Base-by-base conservation (phyloP, 2,329 filamentous ascomycete genomes). In the Hymenoscyphus repandus region DNA sequence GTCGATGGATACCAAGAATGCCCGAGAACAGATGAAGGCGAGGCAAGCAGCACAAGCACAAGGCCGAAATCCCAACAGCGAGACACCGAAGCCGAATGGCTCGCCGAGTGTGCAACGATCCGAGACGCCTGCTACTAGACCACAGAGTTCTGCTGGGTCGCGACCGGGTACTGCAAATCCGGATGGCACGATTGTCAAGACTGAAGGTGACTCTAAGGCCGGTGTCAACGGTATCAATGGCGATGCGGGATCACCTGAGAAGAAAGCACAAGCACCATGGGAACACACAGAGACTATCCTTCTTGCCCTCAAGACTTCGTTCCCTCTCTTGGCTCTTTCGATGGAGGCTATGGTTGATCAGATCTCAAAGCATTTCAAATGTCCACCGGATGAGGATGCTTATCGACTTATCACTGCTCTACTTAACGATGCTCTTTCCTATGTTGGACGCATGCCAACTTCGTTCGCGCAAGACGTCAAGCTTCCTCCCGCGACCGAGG, bases 301-400 rank as follows among this genome's bases (percentile, higher is more conserved):
- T 78, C 88, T 90, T 32, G 88, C 90, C 30, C 82, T 99, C 48
- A 97, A 99, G 76, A 97, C 93, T 6, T 91, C 92, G 0, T 99
- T 97, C 75, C 93, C 93, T 20, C 78, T 99, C 15, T 79, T 99
- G 61, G 93, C 95, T 9, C 74, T 97, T 39, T 96, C 92, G 0
- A 97, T 99, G 93, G 93, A 99, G 72, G 96, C 92, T 0, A 99
- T 97, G 90, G 91, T 97, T 30, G 93, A 99, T 66, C 92, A 97
- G 70, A 96, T 99, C 52, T 88, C 93, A 69, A 97, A 97, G 75
- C 87, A 97, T 70, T 99, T 99, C 80, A 99, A 99, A 72, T 97
- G 93, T 63, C 92, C 92, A 12, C 92, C 92, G 0, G 93, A 99
- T 63, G 93, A 99, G 68, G 93, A 99, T 72, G 95, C 93, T 2